phyloP scores from a whole-genome alignment of 495 filamentous ascomycete genomes.

The Neurospora sp. region DNA sequence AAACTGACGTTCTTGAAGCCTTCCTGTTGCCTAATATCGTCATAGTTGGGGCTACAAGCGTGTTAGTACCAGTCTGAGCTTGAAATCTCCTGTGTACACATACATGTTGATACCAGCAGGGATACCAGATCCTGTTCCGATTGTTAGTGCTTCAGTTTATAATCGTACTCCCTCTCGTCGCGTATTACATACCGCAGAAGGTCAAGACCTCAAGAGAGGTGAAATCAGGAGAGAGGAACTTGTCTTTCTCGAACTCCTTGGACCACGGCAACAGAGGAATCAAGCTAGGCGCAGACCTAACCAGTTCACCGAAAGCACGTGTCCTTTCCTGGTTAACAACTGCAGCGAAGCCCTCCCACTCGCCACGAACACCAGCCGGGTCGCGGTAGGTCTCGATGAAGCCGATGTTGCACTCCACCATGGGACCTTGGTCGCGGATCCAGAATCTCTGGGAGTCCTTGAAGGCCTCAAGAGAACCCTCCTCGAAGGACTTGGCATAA shows the following conservation, averaged over 20 bases:
- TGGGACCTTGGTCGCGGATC: constrained; percentile 85
- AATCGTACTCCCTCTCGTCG: not conserved
- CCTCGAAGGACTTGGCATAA: constrained; percentile 75
- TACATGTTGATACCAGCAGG: constrained; percentile 62
- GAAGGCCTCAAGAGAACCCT: constrained; percentile 77
- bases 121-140: constrained; percentile 53
- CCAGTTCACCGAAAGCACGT: constrained; percentile 76
- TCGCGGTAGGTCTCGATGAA: constrained; percentile 97
- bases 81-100: not conserved
- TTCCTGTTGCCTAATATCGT: constrained; percentile 82
- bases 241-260: constrained; percentile 87
- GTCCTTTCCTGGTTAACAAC: constrained; percentile 71
- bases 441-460: constrained; percentile 85
- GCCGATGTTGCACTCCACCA: constrained; percentile 83
- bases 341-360: constrained; percentile 92
- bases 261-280: constrained; percentile 86
- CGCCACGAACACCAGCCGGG: constrained; percentile 83
- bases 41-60: constrained; percentile 64
- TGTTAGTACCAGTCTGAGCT: constrained; percentile 37
- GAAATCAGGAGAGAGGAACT: constrained; percentile 89
- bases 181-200: constrained; percentile 24
- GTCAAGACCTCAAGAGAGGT: constrained; percentile 68
- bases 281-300: constrained; percentile 66
- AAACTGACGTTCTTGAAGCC: constrained; percentile 92
- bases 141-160: constrained; percentile 34